Conservation (phyloP, 2,329 filamentous ascomycete species). For the Tolypocladium sp. region DNA sequence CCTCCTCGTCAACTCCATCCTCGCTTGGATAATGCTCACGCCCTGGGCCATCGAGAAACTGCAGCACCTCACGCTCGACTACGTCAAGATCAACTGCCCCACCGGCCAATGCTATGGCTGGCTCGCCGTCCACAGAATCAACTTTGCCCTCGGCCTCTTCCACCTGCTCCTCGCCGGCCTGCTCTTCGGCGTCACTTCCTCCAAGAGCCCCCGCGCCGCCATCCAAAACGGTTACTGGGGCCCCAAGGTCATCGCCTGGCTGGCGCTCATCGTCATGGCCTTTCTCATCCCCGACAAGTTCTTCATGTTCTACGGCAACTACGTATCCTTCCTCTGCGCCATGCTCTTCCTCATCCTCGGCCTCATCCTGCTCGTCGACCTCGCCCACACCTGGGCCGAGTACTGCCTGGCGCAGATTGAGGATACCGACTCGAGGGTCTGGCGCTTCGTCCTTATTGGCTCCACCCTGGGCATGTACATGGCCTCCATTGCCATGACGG, state of each 20-base stretch:
- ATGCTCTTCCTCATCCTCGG: slow-evolving; percentile 92
- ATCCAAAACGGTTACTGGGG: slow-evolving; percentile 99
- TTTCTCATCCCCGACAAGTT: slow-evolving; percentile 94
- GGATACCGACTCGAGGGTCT: slow-evolving; percentile 71
- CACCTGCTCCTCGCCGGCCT: slow-evolving; percentile 79
- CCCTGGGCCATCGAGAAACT: slow-evolving; percentile 97
- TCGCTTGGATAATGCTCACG: slow-evolving; percentile 99
- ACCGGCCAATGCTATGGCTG: slow-evolving; percentile 90
- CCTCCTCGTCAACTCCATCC: slow-evolving; percentile 89
- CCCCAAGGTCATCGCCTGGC: slow-evolving; percentile 86
- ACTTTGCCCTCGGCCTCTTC: slow-evolving; percentile 92
- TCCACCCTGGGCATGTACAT: slow-evolving; percentile 93
- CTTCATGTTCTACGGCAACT: slow-evolving; percentile 94
- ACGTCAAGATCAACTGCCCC: slow-evolving; percentile 89
- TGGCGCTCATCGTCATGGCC: slow-evolving; percentile 76
- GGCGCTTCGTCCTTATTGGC: slow-evolving; percentile 81
- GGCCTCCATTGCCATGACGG: slow-evolving; percentile 83
- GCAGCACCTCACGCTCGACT: slow-evolving; percentile 84
- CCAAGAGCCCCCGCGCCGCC: slow-evolving; percentile 76
- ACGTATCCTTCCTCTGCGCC: slow-evolving; percentile 77
- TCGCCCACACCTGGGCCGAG: slow-evolving; percentile 95
- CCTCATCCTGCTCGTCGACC: slow-evolving; percentile 83
- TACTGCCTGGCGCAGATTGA: slow-evolving; percentile 93
- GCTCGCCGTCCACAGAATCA: slow-evolving; percentile 94
- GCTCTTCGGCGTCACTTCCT: slow-evolving; percentile 77